Percentiles rank a stretch among this genome's conserved stretches.
Conservation (phyloP, 177 flowering plant genomes). For the Tripterygium wilfordii region DNA sequence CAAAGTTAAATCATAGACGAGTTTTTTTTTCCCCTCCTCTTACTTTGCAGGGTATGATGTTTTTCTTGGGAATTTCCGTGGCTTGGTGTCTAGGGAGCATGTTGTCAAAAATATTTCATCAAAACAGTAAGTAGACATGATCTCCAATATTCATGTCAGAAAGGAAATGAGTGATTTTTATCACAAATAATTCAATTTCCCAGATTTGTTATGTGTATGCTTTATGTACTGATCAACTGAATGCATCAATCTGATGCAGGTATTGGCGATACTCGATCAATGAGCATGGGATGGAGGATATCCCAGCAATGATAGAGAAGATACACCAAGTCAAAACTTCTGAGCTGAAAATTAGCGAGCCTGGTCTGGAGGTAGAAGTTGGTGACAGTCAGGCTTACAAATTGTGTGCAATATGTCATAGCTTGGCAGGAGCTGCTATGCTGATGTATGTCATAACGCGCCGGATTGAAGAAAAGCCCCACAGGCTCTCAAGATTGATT, state of each 20-base stretch:
- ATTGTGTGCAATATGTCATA: conserved; percentile 80
- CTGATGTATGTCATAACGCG: conserved; percentile 73
- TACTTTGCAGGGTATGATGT: conserved; percentile 82
- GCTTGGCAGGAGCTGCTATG: conserved; percentile 93
- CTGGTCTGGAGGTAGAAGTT: conserved; percentile 33
- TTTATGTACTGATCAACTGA: too few species aligned
- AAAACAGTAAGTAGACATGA: conserved; percentile 50
- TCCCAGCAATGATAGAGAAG: conserved; percentile 89
- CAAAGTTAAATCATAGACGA: too few species aligned
- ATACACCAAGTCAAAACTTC: conserved; percentile 76
- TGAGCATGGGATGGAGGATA: conserved; percentile 88
- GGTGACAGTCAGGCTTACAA: conserved; percentile 69
- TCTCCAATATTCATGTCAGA: too few species aligned
- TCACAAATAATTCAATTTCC: too few species aligned
- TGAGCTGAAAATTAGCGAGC: conserved; percentile 45
- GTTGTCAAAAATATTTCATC: conserved; percentile 80
- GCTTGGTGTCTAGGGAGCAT: conserved; percentile 95
- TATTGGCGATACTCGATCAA: conserved; percentile 92
- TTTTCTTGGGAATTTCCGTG: conserved; percentile 94
- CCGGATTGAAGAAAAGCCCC: conserved; percentile 71
- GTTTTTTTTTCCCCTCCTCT: background rate
- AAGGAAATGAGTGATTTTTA: too few species aligned
- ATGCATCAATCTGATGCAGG: conserved; percentile 42
- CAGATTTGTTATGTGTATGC: too few species aligned
- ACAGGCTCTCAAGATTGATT: conserved; percentile 79